A percentile compares a stretch with the other conserved stretches of the same genome.
Evolutionary conservation across 225 moss, liverwort and hornwort genomes (phyloP).

Genomic region (Pleurozium schreberi): DNA sequence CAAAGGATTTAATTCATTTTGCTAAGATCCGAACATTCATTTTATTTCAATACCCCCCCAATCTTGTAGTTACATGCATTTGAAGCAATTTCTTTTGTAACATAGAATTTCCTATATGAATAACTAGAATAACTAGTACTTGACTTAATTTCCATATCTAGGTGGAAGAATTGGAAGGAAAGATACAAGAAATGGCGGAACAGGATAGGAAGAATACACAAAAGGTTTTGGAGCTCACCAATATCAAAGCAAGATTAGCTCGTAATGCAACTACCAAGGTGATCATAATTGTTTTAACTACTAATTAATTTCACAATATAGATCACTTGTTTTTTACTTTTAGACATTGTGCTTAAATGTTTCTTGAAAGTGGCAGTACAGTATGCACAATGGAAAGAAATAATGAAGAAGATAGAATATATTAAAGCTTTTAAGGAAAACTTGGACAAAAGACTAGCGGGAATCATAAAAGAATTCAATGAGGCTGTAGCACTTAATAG

Average conservation of each 20-base stretch:
- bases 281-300: background rate
- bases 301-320: background rate
- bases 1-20: background rate
- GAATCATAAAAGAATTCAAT: slow-evolving; percentile 33
- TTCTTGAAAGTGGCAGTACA: background rate
- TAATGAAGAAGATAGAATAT: slow-evolving; percentile 28
- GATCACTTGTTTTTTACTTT: background rate
- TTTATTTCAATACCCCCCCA: background rate
- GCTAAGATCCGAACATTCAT: background rate
- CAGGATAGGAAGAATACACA: slow-evolving; percentile 48
- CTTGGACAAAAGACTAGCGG: slow-evolving; percentile 31
- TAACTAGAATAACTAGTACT: too few species aligned
- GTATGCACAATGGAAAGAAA: slow-evolving; percentile 44
- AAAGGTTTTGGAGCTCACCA: slow-evolving; percentile 36
- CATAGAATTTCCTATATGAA: background rate
- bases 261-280: slow-evolving; percentile 46
- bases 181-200: slow-evolving; percentile 25
- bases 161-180: slow-evolving; percentile 48
- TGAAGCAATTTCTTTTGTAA: background rate
- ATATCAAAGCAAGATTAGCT: slow-evolving; percentile 20
- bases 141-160: background rate
- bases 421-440: slow-evolving; percentile 25
- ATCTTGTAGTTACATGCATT: background rate
- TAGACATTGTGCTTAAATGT: background rate
- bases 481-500: slow-evolving; percentile 34